These are phyloP conservation scores for Kondoa malvinella DNA, from an alignment of 768 basidiomycete genomes.

Conservation along the genomic window DNA sequence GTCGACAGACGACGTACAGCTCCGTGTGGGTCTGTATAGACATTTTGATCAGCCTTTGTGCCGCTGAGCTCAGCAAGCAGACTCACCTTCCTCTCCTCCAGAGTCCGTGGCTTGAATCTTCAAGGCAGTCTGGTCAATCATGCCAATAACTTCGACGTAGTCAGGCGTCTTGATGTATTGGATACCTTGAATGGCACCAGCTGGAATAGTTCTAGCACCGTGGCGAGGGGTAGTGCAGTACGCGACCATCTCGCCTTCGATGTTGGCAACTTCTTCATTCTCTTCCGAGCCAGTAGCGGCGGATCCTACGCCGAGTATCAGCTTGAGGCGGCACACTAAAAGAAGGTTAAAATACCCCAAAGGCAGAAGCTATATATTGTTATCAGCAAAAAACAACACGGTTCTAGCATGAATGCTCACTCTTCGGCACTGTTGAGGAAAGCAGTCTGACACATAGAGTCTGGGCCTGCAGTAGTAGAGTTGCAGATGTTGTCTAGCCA, in stretches of 20 bases:
- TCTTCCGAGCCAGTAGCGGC: slow-evolving; percentile 13
- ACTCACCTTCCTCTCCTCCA: slow-evolving; percentile 44
- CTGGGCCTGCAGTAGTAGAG: slow-evolving; percentile 19
- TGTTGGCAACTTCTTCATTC: slow-evolving; percentile 19
- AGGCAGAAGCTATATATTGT: not conserved
- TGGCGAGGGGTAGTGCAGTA: slow-evolving; percentile 36
- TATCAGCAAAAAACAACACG: not conserved
- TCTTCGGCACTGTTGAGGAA: slow-evolving; percentile 26
- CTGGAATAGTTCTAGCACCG: slow-evolving; percentile 59
- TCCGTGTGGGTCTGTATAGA: not conserved
- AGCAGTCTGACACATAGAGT: slow-evolving; percentile 28
- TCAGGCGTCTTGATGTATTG: slow-evolving; percentile 46
- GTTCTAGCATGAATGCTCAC: slow-evolving; percentile 19
- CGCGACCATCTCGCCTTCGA: slow-evolving; percentile 29
- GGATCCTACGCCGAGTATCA: not conserved
- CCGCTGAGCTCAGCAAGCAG: not conserved
- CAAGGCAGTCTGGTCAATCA: slow-evolving; percentile 46
- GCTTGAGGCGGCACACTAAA: not conserved
- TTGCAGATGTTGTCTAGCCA: slow-evolving; percentile 20
- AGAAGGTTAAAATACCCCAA: not conserved
- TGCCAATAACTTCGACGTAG: slow-evolving; percentile 40
- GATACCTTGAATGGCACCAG: slow-evolving; percentile 45
- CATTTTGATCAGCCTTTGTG: not conserved
- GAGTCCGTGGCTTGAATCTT: slow-evolving; percentile 42
- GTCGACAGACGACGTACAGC: not conserved